Evolutionary conservation across 192 early-diverging fungal species (phyloP), one percentile per base, ranked within the genome.

Genomic region (Backusella liffmaniae): DNA sequence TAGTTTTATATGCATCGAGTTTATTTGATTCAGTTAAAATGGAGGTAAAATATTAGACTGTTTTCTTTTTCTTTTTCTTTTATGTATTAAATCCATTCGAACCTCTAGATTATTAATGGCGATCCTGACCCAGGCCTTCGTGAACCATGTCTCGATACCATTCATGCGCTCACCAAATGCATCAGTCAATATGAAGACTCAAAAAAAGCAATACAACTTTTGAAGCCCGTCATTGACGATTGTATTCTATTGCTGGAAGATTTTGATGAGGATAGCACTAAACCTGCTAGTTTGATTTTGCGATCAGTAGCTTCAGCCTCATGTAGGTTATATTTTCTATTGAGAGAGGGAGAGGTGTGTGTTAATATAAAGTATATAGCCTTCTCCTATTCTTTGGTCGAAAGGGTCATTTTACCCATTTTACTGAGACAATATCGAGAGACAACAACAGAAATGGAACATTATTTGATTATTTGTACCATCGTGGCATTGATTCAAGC

Each of bases 21-120:
- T 77, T 99, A 35, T 93, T 94, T 77, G 91, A 93, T 49, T 85
- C 86, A 34, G 81, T 94, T 46, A 90, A 91, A 72, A 86, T 91
- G 67, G 93, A 94, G 82, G 89, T 66, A 66, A 66, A 12, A 34
- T 13, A 15, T 30, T 9, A 30, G 4, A 66, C 7, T 66, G 1
- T 66, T 9, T 32, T 51, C 16, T 16, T 51, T 51, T 32, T 0
- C 12, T 32, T 66, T 8, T 32, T 15, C 12, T 32, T 66, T 8
- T 32, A 16, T 29, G 6, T 66, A 35, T 34, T 32, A 66, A 32
- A 34, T 7, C 3, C 8, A 34, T 34, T 13, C 32, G 32, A 32
- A 66, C 34, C 3, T 29, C 4, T 35, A 66, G 66, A 71, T 71
- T 30, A 41, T 71, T 18, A 71, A 71, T 49, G 44, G 42, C 84